phyloP scores from a whole-genome alignment of 352 stramenopile genomes.

The Pythium aphanidermatum region DNA sequence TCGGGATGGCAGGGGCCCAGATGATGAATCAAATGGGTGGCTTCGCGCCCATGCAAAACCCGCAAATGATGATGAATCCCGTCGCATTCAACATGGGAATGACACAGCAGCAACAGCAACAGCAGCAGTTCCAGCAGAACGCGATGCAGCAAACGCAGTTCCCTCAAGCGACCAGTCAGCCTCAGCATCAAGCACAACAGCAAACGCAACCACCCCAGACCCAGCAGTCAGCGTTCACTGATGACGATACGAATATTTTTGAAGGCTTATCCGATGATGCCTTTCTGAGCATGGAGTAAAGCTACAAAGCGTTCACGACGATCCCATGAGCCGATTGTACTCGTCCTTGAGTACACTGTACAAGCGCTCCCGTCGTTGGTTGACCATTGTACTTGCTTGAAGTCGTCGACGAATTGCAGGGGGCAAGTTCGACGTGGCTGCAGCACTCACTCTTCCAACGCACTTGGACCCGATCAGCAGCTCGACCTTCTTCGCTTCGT shows the following conservation, averaged over 20 bases:
- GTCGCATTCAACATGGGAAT: constrained; percentile 30
- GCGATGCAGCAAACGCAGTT: constrained; percentile 10
- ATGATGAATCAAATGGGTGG: constrained; percentile 52
- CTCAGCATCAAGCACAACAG: constrained; percentile 3
- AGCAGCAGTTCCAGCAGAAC: constrained; percentile 17
- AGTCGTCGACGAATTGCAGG: constrained; percentile 42
- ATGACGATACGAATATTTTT: constrained; percentile 66
- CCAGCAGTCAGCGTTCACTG: constrained; percentile 18
- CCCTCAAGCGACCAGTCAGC: constrained; percentile 13
- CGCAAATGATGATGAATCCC: constrained; percentile 38
- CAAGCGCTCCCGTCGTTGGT: constrained; percentile 46
- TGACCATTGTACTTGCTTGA: constrained; percentile 29
- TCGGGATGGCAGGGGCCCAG: constrained; percentile 36
- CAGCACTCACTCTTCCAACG: constrained; percentile 38
- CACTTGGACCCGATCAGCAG: constrained; percentile 56
- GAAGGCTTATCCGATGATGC: constrained; percentile 66
- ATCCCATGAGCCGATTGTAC: constrained; percentile 20
- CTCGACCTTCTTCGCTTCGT: constrained; percentile 65
- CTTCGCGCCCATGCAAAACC: constrained; percentile 37
- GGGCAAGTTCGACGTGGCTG: constrained; percentile 39
- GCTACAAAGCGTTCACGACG: constrained; percentile 20
- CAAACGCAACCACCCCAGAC: constrained; percentile 19
- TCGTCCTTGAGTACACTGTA: constrained; percentile 46
- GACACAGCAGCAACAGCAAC: constrained; percentile 23
- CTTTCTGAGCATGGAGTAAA: constrained; percentile 69